Base-by-base conservation (phyloP, 352 stramenopile species). In the Blastocystis sp. region DNA sequence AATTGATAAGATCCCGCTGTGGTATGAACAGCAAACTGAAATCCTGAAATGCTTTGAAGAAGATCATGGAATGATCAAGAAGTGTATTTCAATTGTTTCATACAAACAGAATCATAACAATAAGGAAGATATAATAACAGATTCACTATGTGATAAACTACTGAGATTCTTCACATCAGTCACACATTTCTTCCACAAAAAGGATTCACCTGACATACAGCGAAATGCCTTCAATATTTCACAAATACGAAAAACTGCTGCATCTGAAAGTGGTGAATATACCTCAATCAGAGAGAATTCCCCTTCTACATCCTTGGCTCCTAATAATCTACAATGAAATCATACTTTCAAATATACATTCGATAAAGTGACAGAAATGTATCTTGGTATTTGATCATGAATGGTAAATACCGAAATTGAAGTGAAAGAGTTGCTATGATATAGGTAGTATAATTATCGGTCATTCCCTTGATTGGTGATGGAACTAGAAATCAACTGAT, bases 1-100 rank as follows among this genome's bases (percentile, higher is more conserved):
- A 49, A 56, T 78, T 27, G 39, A 78, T 39, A 78, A 78, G 66
- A 78, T 78, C 27, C 66, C 66, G 7, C 32, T 56, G 9, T 78
- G 66, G 66, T 78, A 78, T 32, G 4, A 78, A 7, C 27, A 78
- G 39, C 42, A 78, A 29, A 27, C 37, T 0, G 66, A 78, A 37
- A 59, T 78, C 21, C 49, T 78, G 27, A 7, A 78, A 78, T 66
- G 16, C 21, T 66, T 32, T 29, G 12, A n/a, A 49, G 32, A 73
- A 39, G 57, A 66, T 32, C 19, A 21, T 37, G 24, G 6, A 66
- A 58, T 16, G n/a, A 58, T 16, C 16, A 58, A n/a, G 51, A 58
- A 58, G 51, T 69, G 58, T 24, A 69, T 14, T 24, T 69, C 16
- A 35, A 29, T 69, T 24, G 16, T 24, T 69, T 69, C 27, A 46